Evolutionary conservation across 208 protist genomes (phyloP).

Genomic region (Leishmania turanica): DNA sequence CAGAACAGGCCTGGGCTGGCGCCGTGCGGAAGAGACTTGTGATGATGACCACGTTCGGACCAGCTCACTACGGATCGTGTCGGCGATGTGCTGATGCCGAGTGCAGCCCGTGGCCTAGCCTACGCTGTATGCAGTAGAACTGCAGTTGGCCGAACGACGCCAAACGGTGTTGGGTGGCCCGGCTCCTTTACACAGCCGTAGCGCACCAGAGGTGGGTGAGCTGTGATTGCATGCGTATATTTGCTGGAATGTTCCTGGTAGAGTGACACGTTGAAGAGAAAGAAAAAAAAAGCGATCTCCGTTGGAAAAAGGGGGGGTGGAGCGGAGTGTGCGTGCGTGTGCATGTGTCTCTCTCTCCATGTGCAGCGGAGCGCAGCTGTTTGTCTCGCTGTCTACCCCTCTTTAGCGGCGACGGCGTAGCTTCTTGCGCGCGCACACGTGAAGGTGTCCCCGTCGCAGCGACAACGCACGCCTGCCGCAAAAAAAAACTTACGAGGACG

Average conservation of each 20-base stretch:
- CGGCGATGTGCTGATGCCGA: neutral
- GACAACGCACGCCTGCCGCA: neutral
- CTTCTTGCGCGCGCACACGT: neutral
- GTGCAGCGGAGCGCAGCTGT: neutral
- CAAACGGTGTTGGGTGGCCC: neutral
- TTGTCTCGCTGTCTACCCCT: neutral
- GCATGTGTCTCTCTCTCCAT: neutral
- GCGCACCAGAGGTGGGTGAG: neutral
- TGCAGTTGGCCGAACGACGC: neutral
- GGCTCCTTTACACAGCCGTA: neutral
- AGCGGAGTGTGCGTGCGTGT: neutral
- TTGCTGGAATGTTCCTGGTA: neutral
- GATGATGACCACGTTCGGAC: neutral
- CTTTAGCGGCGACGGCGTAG: neutral
- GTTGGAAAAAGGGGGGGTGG: neutral
- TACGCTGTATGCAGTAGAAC: neutral
- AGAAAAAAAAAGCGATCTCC: neutral
- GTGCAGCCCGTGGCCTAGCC: neutral
- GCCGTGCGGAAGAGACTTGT: neutral
- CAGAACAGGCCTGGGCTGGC: neutral
- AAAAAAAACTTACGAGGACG: too few relatives aligned
- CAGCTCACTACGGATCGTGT: neutral
- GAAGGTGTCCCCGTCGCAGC: neutral
- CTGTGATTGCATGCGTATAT: neutral
- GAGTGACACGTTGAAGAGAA: neutral